phyloP scores from a whole-genome alignment of 306 rosid genomes.

The Sechiopsis laciniata region DNA sequence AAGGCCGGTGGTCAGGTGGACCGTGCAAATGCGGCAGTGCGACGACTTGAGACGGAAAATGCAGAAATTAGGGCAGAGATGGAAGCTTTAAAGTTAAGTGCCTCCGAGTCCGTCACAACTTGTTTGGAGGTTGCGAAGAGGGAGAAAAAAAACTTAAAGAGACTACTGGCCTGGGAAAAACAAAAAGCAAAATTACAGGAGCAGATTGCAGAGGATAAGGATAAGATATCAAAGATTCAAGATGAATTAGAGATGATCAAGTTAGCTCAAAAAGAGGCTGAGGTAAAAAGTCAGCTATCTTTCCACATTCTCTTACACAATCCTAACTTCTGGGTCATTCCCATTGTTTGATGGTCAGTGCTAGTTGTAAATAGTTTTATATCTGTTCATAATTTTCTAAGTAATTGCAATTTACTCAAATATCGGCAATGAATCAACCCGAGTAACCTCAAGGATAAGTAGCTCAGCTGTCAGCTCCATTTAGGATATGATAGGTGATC shows the following conservation, averaged over 20 bases:
- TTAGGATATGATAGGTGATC: background rate
- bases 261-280: conserved; percentile 59
- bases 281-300: conserved; percentile 40
- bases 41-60: conserved; percentile 75
- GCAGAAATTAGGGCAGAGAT: conserved; percentile 95
- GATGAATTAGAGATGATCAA: conserved; percentile 45
- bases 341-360: background rate
- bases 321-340: background rate
- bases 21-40: conserved; percentile 81
- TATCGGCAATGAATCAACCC: background rate
- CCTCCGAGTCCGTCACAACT: conserved; percentile 71
- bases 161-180: conserved; percentile 89
- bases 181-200: conserved; percentile 73
- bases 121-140: conserved; percentile 83
- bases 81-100: conserved; percentile 97
- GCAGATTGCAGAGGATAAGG: conserved; percentile 63
- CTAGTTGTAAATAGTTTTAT: conserved; percentile 6
- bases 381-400: background rate
- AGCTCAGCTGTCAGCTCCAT: background rate
- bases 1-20: conserved; percentile 93
- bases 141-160: conserved; percentile 78
- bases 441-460: background rate
- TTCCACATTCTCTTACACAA: background rate
- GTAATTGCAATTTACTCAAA: background rate
- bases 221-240: conserved; percentile 57